Conservation (phyloP, 2,329 filamentous ascomycete species). For the Dryadomyces quercus-mongolicae region DNA sequence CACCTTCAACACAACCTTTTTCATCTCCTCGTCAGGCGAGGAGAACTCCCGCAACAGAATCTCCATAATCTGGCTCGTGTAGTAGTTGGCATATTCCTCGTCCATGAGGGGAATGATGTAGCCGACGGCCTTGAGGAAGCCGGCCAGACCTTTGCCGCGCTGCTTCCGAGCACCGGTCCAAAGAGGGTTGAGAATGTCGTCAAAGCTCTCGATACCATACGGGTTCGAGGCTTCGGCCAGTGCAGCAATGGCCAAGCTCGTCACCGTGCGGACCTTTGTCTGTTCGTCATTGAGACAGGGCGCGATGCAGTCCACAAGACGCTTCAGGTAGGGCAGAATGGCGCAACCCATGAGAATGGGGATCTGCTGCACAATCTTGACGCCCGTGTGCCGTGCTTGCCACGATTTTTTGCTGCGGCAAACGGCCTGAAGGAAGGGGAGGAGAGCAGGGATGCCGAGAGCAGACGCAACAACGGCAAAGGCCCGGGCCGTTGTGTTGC, state of each 20-base stretch:
- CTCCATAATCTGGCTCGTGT: constrained; percentile 97
- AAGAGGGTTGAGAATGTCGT: constrained; percentile 90
- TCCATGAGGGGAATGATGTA: constrained; percentile 99
- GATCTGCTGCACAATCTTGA: constrained; percentile 98
- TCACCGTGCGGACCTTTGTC: constrained; percentile 93
- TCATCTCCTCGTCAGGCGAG: constrained; percentile 98
- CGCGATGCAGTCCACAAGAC: constrained; percentile 89
- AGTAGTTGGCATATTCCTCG: constrained; percentile 98
- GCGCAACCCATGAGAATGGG: constrained; percentile 98
- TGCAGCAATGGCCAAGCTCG: constrained; percentile 86
- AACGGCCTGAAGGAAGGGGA: constrained; percentile 90
- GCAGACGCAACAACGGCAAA: constrained; percentile 96
- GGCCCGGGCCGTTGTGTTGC: constrained; percentile 92
- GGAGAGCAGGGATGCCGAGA: constrained; percentile 84
- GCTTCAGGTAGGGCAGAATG: constrained; percentile 88
- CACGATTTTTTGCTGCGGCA: constrained; percentile 98
- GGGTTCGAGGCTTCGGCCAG: constrained; percentile 93
- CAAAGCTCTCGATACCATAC: constrained; percentile 98
- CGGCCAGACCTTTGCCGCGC: constrained; percentile 87
- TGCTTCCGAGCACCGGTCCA: constrained; percentile 97
- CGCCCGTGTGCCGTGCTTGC: constrained; percentile 94
- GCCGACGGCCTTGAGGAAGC: constrained; percentile 92
- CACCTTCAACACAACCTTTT: constrained; percentile 97
- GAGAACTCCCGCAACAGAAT: constrained; percentile 92
- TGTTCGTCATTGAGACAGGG: constrained; percentile 96